These are phyloP conservation scores for Gossypioides kirkii DNA, from an alignment of 345 rosid genomes.

Conservation along the genomic window DNA sequence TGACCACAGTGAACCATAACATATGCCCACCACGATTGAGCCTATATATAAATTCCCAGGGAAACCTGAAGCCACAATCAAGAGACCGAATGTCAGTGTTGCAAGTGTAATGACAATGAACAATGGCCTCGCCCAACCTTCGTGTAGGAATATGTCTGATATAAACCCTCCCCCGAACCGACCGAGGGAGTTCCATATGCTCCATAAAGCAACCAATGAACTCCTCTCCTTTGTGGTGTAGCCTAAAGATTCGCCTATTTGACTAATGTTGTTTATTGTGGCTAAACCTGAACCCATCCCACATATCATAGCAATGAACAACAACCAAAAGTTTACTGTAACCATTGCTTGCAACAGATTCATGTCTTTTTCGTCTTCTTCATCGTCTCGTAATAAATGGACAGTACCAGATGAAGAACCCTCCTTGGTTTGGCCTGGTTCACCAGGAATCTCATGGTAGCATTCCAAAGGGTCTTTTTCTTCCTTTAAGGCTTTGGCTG, in stretches of 20 bases:
- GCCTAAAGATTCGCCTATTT: slow-evolving; percentile 74
- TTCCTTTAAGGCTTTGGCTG: slow-evolving; percentile 45
- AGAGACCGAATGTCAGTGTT: slow-evolving; percentile 37
- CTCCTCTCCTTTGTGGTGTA: slow-evolving; percentile 53
- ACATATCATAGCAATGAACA: slow-evolving; percentile 66
- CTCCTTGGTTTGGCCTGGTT: slow-evolving; percentile 14
- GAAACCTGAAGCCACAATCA: slow-evolving; percentile 40
- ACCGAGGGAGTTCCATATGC: slow-evolving; percentile 92
- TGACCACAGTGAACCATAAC: slow-evolving; percentile 56
- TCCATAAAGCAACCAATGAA: slow-evolving; percentile 67
- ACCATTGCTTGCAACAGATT: slow-evolving; percentile 50
- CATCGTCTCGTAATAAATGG: not conserved
- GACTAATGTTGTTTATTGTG: slow-evolving; percentile 70
- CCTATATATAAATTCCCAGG: slow-evolving; percentile 39
- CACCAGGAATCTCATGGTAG: slow-evolving; percentile 25
- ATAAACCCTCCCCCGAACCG: slow-evolving; percentile 79
- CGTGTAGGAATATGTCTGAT: slow-evolving; percentile 65
- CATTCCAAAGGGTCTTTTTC: not conserved
- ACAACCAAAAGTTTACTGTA: slow-evolving; percentile 56
- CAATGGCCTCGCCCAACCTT: slow-evolving; percentile 30
- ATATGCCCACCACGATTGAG: slow-evolving; percentile 38
- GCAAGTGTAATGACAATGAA: slow-evolving; percentile 29
- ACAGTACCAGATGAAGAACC: slow-evolving; percentile 4
- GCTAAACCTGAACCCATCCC: slow-evolving; percentile 82
- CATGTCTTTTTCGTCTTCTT: slow-evolving; percentile 29